Evolutionary conservation across 352 stramenopile genomes (phyloP), one percentile per base, ranked within the genome.

Genomic region (Peronospora destructor): DNA sequence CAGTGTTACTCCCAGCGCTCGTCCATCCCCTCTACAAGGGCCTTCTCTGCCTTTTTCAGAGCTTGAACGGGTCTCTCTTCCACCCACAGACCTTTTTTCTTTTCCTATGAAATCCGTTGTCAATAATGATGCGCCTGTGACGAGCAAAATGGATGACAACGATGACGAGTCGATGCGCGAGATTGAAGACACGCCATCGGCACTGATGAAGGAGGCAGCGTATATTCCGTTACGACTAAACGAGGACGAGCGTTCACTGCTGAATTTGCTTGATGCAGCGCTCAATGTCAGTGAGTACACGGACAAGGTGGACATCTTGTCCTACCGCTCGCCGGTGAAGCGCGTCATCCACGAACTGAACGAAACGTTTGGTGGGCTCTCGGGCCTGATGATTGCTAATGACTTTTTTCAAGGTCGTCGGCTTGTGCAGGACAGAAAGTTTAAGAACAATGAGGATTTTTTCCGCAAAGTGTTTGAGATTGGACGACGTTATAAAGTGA

Each of bases 401-500:
- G 59, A 89, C 60, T 87, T 85, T 61, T 66, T 64, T 23, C 64
- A 73, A 47, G 76, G 76, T 25, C 73, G 79, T 33, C 54, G 70
- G 14, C 53, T 87, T 28, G 59, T 91, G 47, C 60, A 73, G 40
- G 55, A 73, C 16, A 68, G 73, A 9, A 71, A 87, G 53, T 84
- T 85, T 43, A 66, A 71, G 33, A 73, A 91, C 26, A 95, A 94
- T 50, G 76, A 76, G 19, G 61, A 70, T 0, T 91, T 94, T 32
- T 90, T 95, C 49, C 72, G 76, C 29, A 49, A 80, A 30, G 75
- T 94, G 12, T 95, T 94, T 60, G 84, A 95, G 66, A 86, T 97
- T 34, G 88, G 86, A n/a, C 80, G 91, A 16, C 82, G 91, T 7
- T 96, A 97, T 70, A 97, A 97, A 58, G 87, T 97, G 37, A 89